Evolutionary conservation across 2,329 filamentous ascomycete genomes (phyloP), one percentile per base, ranked within the genome.

Genomic region (Pseudodiploospora longispora): DNA sequence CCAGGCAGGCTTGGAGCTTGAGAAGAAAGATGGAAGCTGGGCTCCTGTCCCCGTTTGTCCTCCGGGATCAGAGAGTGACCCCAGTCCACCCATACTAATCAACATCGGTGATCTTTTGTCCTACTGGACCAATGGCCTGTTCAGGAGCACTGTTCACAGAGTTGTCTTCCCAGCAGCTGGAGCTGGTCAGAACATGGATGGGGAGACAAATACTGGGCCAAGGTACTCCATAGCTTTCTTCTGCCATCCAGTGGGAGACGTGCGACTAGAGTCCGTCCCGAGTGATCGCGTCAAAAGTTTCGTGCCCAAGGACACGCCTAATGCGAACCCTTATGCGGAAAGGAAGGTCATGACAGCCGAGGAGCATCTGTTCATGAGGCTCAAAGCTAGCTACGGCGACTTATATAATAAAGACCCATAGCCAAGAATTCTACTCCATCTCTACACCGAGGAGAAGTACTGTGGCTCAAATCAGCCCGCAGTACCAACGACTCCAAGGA

Each of bases 91-190:
- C 1, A 87, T 89, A 72, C 63, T 96, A 72, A 62, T 97, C 81
- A 68, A 93, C 71, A 77, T 89, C 66, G 66, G 84, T 64, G 69
- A 83, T 60, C 57, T 85, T 59, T 67, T 83, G 48, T 84, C 80
- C 31, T 93, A 94, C 62, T 97, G 91, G 91, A 97, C 93, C 1
- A 84, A 85, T 51, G 89, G 90, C 0, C 65, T 96, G 38, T 74
- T 97, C 50, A 85, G 88, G 55, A 89, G 83, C 54, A 96, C 91
- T 0, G 80, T 96, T 5, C 93, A 97, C 60, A 74, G 91, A 8
- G 93, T 97, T 30, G 80, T 91, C 0, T 93, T 95, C 52, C 66
- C 72, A 0, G 46, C 52, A 0, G 55, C 50, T 6, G 52, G 51
- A 7, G 56, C 50, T 10, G 47, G 47, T 5, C 44, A 39, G 10